Conservation (phyloP, 2,329 filamentous ascomycete genomes). For the Cytospora piceae region DNA sequence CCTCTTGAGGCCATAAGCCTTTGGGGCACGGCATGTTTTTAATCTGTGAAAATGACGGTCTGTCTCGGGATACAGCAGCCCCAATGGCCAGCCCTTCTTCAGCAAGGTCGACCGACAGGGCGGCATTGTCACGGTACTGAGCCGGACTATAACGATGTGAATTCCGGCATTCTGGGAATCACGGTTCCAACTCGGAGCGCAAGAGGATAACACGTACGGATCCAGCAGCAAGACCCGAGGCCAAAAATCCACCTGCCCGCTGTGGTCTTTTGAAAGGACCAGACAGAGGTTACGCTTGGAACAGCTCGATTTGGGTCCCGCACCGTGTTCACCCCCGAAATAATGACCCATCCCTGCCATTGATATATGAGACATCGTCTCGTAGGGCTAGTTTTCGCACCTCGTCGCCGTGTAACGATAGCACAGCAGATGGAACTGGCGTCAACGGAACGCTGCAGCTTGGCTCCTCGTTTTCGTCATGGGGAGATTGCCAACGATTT, state of each 20-base stretch:
- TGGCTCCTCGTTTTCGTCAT: slow-evolving; percentile 10
- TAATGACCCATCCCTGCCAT: slow-evolving; percentile 11
- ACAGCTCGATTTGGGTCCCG: slow-evolving; percentile 17
- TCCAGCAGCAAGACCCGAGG: slow-evolving; percentile 9
- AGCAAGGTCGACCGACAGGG: not conserved
- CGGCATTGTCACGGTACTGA: not conserved
- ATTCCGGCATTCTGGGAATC: not conserved
- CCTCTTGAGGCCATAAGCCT: slow-evolving; percentile 4
- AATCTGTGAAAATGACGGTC: not conserved
- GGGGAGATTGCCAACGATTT: not conserved
- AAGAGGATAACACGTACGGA: not conserved
- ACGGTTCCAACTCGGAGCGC: not conserved
- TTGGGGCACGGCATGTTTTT: not conserved
- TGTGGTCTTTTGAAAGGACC: not conserved
- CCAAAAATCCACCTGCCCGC: not conserved
- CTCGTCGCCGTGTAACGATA: slow-evolving; percentile 19
- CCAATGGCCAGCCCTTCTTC: not conserved
- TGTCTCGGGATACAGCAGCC: not conserved
- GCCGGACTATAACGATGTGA: not conserved
- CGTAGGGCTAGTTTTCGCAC: slow-evolving; percentile 13
- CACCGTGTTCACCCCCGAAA: slow-evolving; percentile 20
- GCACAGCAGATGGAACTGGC: slow-evolving; percentile 18
- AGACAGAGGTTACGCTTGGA: slow-evolving; percentile 18
- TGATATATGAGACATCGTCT: slow-evolving; percentile 9
- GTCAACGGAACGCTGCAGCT: slow-evolving; percentile 8